phyloP scores from a whole-genome alignment of 768 basidiomycete genomes.

The Mycena filopes region DNA sequence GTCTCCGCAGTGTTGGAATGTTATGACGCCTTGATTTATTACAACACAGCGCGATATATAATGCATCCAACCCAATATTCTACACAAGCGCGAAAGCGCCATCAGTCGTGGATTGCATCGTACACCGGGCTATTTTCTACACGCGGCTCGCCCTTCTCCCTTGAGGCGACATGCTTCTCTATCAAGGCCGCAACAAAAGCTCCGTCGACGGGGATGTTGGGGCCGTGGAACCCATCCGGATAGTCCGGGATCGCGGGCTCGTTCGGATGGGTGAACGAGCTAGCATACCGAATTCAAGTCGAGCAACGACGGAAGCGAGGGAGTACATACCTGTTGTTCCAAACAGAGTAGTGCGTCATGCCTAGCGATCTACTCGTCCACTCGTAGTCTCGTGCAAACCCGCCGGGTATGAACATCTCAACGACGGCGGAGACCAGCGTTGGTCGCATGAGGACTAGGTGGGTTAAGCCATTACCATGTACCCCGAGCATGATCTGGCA shows the following conservation, averaged over 20 bases:
- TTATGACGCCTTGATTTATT: constrained; percentile 54
- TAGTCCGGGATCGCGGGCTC: constrained; percentile 47
- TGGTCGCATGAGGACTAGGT: constrained; percentile 67
- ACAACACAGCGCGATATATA: background rate
- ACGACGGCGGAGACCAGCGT: constrained; percentile 67
- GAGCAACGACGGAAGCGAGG: background rate
- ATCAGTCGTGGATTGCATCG: background rate
- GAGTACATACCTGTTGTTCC: constrained; percentile 58
- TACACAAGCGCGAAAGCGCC: too few species aligned
- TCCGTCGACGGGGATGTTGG: constrained; percentile 63
- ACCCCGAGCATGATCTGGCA: constrained; percentile 61
- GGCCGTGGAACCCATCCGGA: constrained; percentile 74
- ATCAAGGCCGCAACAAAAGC: constrained; percentile 62
- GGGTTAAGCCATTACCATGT: constrained; percentile 69
- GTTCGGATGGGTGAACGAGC: constrained; percentile 27
- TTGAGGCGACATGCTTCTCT: constrained; percentile 59
- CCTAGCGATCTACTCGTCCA: constrained; percentile 68
- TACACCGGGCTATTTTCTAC: constrained; percentile 20
- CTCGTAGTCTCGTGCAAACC: constrained; percentile 73
- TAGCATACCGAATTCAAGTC: background rate
- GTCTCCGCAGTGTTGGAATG: constrained; percentile 73
- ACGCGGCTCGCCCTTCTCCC: background rate
- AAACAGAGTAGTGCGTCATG: constrained; percentile 65
- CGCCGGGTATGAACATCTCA: constrained; percentile 69
- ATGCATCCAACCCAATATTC: background rate